Base-by-base conservation (phyloP, 305 asterid genomes). In the Ajuga reptans region DNA sequence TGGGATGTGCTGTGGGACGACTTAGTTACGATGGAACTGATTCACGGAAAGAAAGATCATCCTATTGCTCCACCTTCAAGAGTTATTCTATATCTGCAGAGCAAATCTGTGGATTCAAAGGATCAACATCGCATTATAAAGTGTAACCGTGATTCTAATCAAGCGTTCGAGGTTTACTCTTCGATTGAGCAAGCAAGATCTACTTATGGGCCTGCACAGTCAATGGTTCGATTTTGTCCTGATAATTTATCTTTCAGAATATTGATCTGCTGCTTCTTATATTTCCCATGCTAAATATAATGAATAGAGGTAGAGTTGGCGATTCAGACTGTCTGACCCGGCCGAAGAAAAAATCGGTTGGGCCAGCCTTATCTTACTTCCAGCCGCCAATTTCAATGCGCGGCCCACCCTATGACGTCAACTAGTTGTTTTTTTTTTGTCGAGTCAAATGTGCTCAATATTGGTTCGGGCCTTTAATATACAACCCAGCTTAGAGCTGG, bases 1-100 rank as follows among this genome's bases (percentile, higher is more conserved):
- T 94, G 99, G 99, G 98, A 91, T 57, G 89, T 91, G 36, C 72
- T 75, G 72, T 94, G 97, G 99, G 95, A 86, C 60, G 93, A 91
- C 85, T 81, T 94, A 61, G 84, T 76, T 62, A 83, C 88, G 0
- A 89, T 94, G 96, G 97, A 94, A 80, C 76, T 91, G 69, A 76
- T 85, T 60, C 91, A 72, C 52, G 99, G 99, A 21, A 94, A 91
- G 86, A 89, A 89, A 72, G 99, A 91, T 68, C 89, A 78, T 75
- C 87, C 88, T 10, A 83, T 59, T 82, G 80, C 84, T 54, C 95
- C 90, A 55, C 97, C 96, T 65, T 91, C 99, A 46, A 91, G 88
- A 41, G 87, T 94, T 64, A 57, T 89, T 51, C 73, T 94, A 18
- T 89, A 91, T 73, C 47, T 91, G 47, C 87, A 80, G 29, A 81